A percentile compares a stretch with the other conserved stretches of the same genome.
phyloP scores from a whole-genome alignment of 1,284 basidiomycete species.

The Apiotrichum veenhuisii region DNA sequence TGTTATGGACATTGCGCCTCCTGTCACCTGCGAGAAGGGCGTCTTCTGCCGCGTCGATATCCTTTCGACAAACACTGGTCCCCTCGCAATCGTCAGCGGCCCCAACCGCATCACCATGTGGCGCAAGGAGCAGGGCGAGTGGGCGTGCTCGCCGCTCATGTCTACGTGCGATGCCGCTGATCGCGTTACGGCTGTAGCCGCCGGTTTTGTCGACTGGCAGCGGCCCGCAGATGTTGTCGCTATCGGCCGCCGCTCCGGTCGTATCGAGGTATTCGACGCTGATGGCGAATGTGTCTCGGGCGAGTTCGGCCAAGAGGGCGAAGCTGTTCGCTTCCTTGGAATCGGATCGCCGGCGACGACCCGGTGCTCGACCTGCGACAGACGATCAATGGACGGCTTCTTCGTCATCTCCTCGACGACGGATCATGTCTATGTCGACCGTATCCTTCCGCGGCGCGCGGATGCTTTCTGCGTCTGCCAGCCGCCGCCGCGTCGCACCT shows the following conservation, averaged over 20 bases:
- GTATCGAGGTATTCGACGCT: constrained; percentile 35
- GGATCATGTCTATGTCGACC: constrained; percentile 30
- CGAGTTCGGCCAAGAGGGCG: constrained; percentile 7
- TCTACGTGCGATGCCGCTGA: constrained; percentile 15
- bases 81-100: constrained; percentile 6
- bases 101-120: constrained; percentile 8
- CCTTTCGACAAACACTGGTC: constrained; percentile 5
- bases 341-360: constrained; percentile 22
- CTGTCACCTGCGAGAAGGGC: background rate
- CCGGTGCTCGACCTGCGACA: constrained; percentile 33
- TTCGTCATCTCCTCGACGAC: constrained; percentile 34
- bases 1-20: constrained; percentile 11
- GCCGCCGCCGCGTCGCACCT: constrained; percentile 11
- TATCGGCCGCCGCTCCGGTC: constrained; percentile 34
- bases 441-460: constrained; percentile 20
- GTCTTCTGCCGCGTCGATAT: constrained; percentile 7
- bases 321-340: constrained; percentile 7
- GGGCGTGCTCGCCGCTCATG: constrained; percentile 7
- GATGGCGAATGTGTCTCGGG: constrained; percentile 12
- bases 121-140: constrained; percentile 17
- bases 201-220: constrained; percentile 13
- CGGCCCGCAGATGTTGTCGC: constrained; percentile 18
- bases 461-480: constrained; percentile 32
- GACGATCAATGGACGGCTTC: constrained; percentile 27
- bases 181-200: constrained; percentile 17